Base-by-base conservation (phyloP, 768 basidiomycete genomes). In the Mycena rebaudengoi region DNA sequence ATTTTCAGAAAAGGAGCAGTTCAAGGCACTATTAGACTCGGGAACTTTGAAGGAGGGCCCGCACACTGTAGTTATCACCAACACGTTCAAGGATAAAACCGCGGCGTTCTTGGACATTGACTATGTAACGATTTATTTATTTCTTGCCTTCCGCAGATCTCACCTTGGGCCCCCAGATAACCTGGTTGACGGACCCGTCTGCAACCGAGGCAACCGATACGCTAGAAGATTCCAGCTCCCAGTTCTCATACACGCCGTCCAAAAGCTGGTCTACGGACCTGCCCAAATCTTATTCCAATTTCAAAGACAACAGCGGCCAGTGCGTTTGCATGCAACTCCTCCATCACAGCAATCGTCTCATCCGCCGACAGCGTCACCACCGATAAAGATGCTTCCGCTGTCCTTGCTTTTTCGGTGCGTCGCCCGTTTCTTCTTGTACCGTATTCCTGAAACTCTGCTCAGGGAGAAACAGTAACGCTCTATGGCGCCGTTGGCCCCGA, bases 401-500 rank as follows among this genome's bases (percentile, higher is more conserved):
- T 39, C 18, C 52, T 70, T 7, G 53, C 41, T 2, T 73, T 73
- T 28, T 60, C 66, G 39, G 71, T 72, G 2, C 25, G 69, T 62
- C 4, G n/a, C 20, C 12, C 32, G 29, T 25, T 40, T 35, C 23
- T 20, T 50, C 29, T 21, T 10, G n/a, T 39, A 18, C 45, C 44
- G 30, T 26, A 20, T n/a, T n/a, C n/a, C n/a, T n/a, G n/a, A n/a
- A n/a, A n/a, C n/a, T n/a, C n/a, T n/a, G n/a, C n/a, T 39, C 28
- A 60, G 65, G 46, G 74, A 60, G 29, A 70, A 69, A 63, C 68
- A 67, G 40, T 81, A 58, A 49, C 74, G 23, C 72, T 80, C 25
- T 75, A 75, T 26, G 80, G 82, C 6, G n/a, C 76, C 5, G 75
- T 80, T 32, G 73, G 75, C n/a, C 72, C 74, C 23, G 44, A 60